Evolutionary conservation across 2,329 filamentous ascomycete species (phyloP).

Genomic region (Tolypocladium amazonense): DNA sequence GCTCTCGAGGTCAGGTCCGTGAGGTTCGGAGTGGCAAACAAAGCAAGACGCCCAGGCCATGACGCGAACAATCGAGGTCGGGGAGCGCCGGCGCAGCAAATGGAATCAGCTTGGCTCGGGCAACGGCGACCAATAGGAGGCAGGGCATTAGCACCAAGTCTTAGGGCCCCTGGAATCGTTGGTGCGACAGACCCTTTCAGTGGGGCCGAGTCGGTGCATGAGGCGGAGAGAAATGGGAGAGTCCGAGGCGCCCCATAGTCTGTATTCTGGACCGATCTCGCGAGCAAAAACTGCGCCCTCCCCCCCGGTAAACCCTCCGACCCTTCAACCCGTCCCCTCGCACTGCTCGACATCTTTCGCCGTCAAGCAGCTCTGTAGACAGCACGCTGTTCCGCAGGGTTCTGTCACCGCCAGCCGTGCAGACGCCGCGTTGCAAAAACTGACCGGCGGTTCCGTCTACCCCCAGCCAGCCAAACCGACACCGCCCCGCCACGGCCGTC

Average conservation of each 20-base stretch:
- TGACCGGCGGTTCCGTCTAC: background rate
- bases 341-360: background rate
- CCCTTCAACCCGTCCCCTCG: background rate
- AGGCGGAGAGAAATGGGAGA: background rate
- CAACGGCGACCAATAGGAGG: background rate
- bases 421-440: background rate
- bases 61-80: background rate
- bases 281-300: background rate
- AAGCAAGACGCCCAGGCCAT: background rate
- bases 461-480: background rate
- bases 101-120: background rate
- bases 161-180: background rate
- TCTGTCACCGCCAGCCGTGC: background rate
- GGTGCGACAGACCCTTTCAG: background rate
- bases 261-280: background rate
- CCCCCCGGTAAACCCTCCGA: background rate
- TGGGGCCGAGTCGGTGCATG: background rate
- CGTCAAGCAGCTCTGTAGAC: background rate
- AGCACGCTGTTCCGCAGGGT: background rate
- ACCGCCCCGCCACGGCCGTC: background rate
- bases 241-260: background rate
- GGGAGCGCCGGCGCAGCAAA: background rate
- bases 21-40: background rate
- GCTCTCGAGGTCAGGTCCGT: too few relatives aligned
- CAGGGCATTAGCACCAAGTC: background rate